phyloP scores from a whole-genome alignment of 2,329 filamentous ascomycete species.

The Dactylella cylindrospora region DNA sequence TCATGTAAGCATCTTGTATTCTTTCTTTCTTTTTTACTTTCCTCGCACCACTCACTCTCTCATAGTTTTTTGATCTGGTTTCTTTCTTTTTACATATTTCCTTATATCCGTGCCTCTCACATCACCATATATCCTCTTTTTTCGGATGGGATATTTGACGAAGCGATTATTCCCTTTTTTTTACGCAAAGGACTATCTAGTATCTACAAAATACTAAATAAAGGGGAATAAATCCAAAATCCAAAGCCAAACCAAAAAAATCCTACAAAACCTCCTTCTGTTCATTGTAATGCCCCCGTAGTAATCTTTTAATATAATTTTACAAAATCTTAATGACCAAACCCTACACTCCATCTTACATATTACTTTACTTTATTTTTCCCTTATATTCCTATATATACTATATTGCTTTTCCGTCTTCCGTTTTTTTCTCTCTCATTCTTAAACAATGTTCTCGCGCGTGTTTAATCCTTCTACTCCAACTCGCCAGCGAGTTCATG shows the following conservation, averaged over 20 bases:
- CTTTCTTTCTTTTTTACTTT: slow-evolving; percentile 16
- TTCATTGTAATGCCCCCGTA: slow-evolving; percentile 44
- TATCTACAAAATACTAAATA: too few species aligned
- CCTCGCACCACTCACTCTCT: slow-evolving; percentile 10
- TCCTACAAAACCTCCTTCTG: slow-evolving; percentile 15
- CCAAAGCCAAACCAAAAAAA: slow-evolving; percentile 17
- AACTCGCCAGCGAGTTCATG: too few species aligned
- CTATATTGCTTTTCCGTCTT: not conserved
- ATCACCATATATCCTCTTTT: too few species aligned
- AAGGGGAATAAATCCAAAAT: too few species aligned
- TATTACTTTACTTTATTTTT: not conserved
- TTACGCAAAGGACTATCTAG: slow-evolving; percentile 2
- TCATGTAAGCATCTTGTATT: slow-evolving; percentile 43
- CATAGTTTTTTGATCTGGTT: slow-evolving; percentile 3
- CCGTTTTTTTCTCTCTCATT: not conserved
- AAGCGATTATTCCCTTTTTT: slow-evolving; percentile 7
- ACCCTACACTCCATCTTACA: too few species aligned
- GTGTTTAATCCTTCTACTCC: too few species aligned
- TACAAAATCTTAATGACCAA: slow-evolving; percentile 15
- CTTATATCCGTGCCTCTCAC: not conserved
- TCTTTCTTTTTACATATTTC: slow-evolving; percentile 5
- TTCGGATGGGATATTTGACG: too few species aligned
- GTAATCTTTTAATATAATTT: slow-evolving; percentile 43
- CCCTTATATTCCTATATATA: not conserved
- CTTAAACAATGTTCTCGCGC: not conserved